Base-by-base conservation (phyloP, 129 eudicot species). In the Sambucus nigra region DNA sequence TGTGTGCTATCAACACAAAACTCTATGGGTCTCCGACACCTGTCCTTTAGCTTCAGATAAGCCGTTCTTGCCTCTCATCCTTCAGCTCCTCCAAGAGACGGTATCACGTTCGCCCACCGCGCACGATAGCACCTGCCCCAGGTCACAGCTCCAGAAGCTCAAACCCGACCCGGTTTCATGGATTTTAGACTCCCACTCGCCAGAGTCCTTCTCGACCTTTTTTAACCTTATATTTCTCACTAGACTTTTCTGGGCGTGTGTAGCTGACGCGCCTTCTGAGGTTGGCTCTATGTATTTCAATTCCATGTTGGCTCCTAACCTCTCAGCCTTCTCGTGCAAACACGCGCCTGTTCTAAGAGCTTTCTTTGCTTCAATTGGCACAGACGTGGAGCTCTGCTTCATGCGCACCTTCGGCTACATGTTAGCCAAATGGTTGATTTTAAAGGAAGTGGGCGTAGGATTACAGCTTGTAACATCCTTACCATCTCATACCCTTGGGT, bases 361-460 rank as follows among this genome's bases (percentile, higher is more conserved):
- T 24, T 85, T 85, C 65, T 76, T 85, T 24, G 22, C 63, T n/a
- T 49, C 89, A 0, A 73, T 67, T 2, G 98, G 98, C 2, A 29
- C 74, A 0, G 98, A 91, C 72, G 84, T 82, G 64, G 98, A 91
- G 75, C 75, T 81, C 14, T 70, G 79, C 59, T 50, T 91, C 51
- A 64, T 76, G 76, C 86, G 98, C 60, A 75, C 95, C 25, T 65
- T 82, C n/a, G 95, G 98, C 16, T 91, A 91, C 81, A 79, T 91
- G 75, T n/a, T 76, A 49, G 77, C 98, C 7, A 91, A 91, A 54
- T 82, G 93, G 70, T 54, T 79, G 48, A 67, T 91, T 47, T 60
- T 81, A 25, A 72, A 61, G 33, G 98, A 91, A 48, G 53, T 79
- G 44, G 89, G 87, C 26, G 76, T 69, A 56, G 95, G 95, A 17